Base-by-base conservation (phyloP, 805 yeast genomes). In the Lipomyces sp. region DNA sequence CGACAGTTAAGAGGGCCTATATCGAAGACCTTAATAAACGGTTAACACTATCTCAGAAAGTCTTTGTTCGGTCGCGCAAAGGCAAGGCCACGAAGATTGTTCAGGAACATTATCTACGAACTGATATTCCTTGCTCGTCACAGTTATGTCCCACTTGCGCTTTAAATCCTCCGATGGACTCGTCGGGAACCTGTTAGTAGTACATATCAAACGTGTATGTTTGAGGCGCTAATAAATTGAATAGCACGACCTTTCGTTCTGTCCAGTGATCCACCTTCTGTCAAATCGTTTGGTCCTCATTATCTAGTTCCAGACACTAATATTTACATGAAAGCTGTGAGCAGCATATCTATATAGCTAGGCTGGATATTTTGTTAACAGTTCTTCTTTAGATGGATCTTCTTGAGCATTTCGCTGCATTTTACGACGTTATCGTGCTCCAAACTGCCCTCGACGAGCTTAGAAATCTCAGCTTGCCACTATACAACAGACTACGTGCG, bases 391-490 rank as follows among this genome's bases (percentile, higher is more conserved):
- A 65, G 68, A 94, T 95, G 69, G 99, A 95, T 77, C 80, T 95
- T 66, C 79, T 95, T 64, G 99, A 95, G 77, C 88, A 86, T 73
- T 82, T 82, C 29, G 83, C 84, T 37, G 88, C 90, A 62, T 90
- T 95, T 74, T 88, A 84, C 74, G 98, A 95, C 78, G 97, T 93
- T 18, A 88, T 95, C 64, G 80, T 95, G n/a, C 97, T 98, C 1
- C 99, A 95, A 76, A 90, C 96, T 5, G 98, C 92, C 2, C 81
- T 95, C 45, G 98, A 96, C 72, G 98, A 95, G 77, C 97, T 94
- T 8, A 86, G 91, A 70, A 92, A 92, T 75, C 83, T 88, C 74
- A 90, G 97, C 60, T 86, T 87, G 74, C 97, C 99, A 3, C 87
- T 94, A 24, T 95, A 93, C 76, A 87, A 90, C 73, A 84, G 99